Evolutionary conservation across 75 land plant species (phyloP).

Genomic region (Pinus tabuliformis): DNA sequence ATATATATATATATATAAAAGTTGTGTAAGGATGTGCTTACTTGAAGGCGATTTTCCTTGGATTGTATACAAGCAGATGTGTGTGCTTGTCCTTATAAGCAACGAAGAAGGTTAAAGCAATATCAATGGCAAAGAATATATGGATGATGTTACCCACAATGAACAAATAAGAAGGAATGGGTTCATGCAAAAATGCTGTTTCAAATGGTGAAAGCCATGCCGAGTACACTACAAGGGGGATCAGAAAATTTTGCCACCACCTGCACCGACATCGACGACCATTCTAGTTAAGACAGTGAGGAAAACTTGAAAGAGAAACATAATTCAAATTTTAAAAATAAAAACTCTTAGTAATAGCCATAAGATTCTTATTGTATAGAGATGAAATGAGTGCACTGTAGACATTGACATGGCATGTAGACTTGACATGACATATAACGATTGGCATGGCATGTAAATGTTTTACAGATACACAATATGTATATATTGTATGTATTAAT

Average conservation of each 20-base stretch:
- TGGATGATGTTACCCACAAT: constrained; percentile 42
- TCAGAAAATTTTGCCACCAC: constrained; percentile 51
- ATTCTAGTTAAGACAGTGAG: no score
- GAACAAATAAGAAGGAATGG: not conserved
- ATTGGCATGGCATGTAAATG: no score
- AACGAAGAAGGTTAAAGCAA: constrained; percentile 60
- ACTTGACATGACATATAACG: no score
- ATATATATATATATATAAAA: not conserved
- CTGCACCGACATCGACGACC: constrained; percentile 17
- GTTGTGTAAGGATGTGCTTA: not conserved
- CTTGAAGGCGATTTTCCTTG: constrained; percentile 37
- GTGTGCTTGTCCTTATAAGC: constrained; percentile 47
- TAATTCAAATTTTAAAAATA: no score
- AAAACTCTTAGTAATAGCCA: no score
- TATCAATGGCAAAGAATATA: constrained; percentile 40
- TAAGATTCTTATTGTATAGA: no score
- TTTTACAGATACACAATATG: no score
- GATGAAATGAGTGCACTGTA: no score
- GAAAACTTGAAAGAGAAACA: no score
- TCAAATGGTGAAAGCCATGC: constrained; percentile 76
- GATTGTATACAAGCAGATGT: constrained; percentile 47
- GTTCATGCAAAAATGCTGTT: constrained; percentile 33
- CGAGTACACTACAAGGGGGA: constrained; percentile 52
- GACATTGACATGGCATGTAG: no score
- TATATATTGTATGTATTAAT: no score